Conservation (phyloP, 495 filamentous ascomycete genomes). For the Peziza echinospora region DNA sequence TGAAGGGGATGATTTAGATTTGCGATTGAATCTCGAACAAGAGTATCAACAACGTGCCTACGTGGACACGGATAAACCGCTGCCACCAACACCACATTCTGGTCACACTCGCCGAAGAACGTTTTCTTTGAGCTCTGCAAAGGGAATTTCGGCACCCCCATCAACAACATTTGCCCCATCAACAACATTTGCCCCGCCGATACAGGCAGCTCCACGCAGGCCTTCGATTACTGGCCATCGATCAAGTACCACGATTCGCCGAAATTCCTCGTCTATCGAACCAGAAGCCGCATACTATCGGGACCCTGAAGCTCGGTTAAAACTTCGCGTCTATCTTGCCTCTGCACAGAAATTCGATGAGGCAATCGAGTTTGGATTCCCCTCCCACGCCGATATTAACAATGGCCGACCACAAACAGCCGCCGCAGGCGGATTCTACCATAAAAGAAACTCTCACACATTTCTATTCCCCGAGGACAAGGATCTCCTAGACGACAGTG, state of each 20-base stretch:
- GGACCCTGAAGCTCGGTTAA: conserved; percentile 72
- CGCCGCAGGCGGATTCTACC: conserved; percentile 11
- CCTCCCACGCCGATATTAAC: conserved; percentile 28
- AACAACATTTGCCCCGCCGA: not conserved
- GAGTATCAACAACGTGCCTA: not conserved
- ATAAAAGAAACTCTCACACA: conserved; percentile 10
- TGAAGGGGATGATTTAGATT: conserved; percentile 51
- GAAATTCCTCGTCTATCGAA: conserved; percentile 28
- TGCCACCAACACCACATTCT: not conserved
- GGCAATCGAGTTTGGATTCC: conserved; percentile 82
- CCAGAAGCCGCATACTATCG: conserved; percentile 63
- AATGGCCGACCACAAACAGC: conserved; percentile 10
- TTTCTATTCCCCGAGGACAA: conserved; percentile 3
- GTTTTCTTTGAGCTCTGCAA: conserved; percentile 28
- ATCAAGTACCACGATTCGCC: too few species aligned
- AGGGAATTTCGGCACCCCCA: conserved; percentile 12
- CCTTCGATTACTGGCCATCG: not conserved
- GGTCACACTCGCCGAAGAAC: conserved; percentile 25
- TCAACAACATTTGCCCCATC: not conserved
- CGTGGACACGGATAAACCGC: not conserved
- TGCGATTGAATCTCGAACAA: conserved; percentile 27
- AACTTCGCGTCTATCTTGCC: conserved; percentile 67
- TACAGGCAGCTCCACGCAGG: conserved; percentile 16
- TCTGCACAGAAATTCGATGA: conserved; percentile 93
- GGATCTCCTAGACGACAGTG: conserved; percentile 7